Conservation (phyloP, 208 protist genomes). For the Herpetomonas muscarum region DNA sequence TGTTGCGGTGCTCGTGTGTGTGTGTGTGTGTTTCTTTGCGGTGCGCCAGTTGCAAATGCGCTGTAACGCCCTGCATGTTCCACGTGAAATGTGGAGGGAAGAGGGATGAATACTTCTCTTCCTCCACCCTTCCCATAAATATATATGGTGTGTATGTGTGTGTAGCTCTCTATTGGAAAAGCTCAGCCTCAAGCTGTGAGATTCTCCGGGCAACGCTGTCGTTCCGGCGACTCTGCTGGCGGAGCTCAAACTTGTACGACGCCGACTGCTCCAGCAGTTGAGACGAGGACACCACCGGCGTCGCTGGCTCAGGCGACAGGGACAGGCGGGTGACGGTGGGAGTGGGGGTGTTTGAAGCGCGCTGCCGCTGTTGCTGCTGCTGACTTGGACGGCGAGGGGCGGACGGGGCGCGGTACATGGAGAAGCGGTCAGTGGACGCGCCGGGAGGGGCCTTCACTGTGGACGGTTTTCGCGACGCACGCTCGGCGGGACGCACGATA, state of each 20-base stretch:
- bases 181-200: constrained; percentile 37
- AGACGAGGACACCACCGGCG: not conserved
- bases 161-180: constrained; percentile 1
- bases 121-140: no score
- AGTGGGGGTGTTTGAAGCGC: not conserved
- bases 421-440: constrained; percentile 11
- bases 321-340: not conserved
- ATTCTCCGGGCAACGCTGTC: constrained; percentile 37
- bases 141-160: no score
- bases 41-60: no score
- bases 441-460: not conserved
- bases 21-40: no score
- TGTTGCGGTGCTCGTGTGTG: no score
- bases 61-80: no score
- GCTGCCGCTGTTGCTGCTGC: not conserved
- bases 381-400: not conserved
- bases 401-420: constrained; percentile 25
- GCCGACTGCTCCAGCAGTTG: not conserved
- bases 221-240: constrained; percentile 18
- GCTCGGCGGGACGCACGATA: not conserved
- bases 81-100: no score
- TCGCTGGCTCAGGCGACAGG: not conserved
- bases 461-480: no score
- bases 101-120: no score
- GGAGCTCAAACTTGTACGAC: constrained; percentile 11